These are phyloP conservation scores for Escallonia rubra DNA, from an alignment of 129 eudicot species.

Conservation along the genomic window DNA sequence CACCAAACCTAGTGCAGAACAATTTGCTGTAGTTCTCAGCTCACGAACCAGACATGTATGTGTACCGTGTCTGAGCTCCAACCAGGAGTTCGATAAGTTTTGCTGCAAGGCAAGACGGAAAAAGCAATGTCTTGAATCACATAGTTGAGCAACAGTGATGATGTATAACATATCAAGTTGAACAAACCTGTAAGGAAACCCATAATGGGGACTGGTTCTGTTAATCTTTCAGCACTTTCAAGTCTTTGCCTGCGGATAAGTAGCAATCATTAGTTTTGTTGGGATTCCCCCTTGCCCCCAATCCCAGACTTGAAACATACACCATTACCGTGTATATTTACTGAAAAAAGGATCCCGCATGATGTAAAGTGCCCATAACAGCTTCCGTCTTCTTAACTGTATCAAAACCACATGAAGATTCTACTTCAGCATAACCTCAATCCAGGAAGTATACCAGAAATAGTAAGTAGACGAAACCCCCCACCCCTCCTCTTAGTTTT, in stretches of 20 bases:
- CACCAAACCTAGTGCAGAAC: not conserved
- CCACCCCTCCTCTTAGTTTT: too few relatives aligned
- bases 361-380: conserved; percentile 85
- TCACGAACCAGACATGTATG: conserved; percentile 96
- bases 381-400: conserved; percentile 80
- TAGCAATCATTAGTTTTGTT: conserved; percentile 7
- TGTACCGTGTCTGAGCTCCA: conserved; percentile 95
- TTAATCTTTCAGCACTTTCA: conserved; percentile 48
- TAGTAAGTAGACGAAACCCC: too few relatives aligned
- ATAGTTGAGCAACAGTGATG: not conserved
- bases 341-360: conserved; percentile 96
- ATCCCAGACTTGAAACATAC: not conserved
- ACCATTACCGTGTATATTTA: conserved; percentile 67
- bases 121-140: not conserved
- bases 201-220: conserved; percentile 75
- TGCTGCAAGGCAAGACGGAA: conserved; percentile 42
- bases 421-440: too few relatives aligned
- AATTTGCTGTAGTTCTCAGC: not conserved
- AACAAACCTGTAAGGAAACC: conserved; percentile 82
- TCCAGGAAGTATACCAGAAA: too few relatives aligned
- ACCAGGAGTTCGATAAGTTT: conserved; percentile 81
- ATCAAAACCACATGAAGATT: not conserved
- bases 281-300: not conserved
- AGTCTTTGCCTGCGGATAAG: conserved; percentile 55
- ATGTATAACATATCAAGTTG: not conserved